Base-by-base conservation (phyloP, 352 stramenopile species). In the Globisporangium emineosum region DNA sequence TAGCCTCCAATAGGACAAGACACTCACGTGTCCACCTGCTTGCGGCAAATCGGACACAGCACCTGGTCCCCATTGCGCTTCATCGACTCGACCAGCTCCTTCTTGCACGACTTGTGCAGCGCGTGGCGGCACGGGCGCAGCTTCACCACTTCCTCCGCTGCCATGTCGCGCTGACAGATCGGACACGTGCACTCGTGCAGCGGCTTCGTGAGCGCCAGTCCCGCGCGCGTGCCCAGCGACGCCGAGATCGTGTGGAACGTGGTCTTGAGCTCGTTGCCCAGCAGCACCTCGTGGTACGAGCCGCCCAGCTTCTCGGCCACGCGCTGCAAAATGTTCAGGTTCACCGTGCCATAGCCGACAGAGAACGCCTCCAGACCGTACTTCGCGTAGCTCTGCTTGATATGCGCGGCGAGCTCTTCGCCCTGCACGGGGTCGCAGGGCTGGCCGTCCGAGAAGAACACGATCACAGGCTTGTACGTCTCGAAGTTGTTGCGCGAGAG, bases 391-490 rank as follows among this genome's bases (percentile, higher is more conserved):
- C 56, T 78, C 0, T 60, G 32, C n/a, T 67, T 40, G 33, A 94
- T 85, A 33, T 93, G 76, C 2, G 45, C 60, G 1, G 79, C 83
- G n/a, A 93, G 35, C 29, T 77, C 62, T 40, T 88, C 79, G 4
- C 83, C 83, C 27, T 77, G 64, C 13, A 60, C 4, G 0, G 70
- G 63, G n/a, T 91, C 79, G 10, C 35, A 57, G 2, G 86, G 86
- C 5, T 89, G 76, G 0, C 83, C 86, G 50, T 94, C 83, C 13
- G 83, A 90, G 60, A 95, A 93, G 52, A 95, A 93, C 17, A 95
- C 69, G 2, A 95, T 21, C 3, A 83, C 75, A 8, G 86, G 84
- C 63, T 86, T 81, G 71, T 88, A 91, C 13, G 40, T 56, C 17
- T 81, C 73, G 52, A 88, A 86, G 21, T 78, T 71, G 27, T 79